phyloP scores from a whole-genome alignment of 805 yeast species.

The Wickerhamomyces hampshirensis region DNA sequence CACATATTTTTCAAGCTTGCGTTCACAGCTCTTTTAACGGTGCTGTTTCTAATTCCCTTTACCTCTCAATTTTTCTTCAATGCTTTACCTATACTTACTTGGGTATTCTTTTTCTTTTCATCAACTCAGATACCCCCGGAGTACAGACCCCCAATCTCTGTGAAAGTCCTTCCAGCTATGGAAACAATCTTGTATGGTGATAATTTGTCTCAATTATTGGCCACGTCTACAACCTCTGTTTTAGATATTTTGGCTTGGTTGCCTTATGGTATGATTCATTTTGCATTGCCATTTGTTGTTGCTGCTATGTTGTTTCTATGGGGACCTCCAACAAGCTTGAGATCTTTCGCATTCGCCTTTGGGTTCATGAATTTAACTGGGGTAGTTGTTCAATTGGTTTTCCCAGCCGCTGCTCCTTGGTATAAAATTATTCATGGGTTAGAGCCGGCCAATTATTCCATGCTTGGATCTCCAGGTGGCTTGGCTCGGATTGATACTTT shows the following conservation, averaged over 20 bases:
- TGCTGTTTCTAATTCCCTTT: conserved; percentile 60
- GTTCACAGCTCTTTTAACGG: conserved; percentile 34
- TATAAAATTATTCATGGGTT: conserved; percentile 80
- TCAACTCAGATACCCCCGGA: conserved; percentile 67
- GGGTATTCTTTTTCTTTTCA: conserved; percentile 80
- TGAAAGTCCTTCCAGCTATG: conserved; percentile 82
- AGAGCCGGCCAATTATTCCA: conserved; percentile 83
- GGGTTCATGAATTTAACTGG: conserved; percentile 92
- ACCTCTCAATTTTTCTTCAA: conserved; percentile 80
- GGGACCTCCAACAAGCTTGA: conserved; percentile 85
- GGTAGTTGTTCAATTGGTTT: conserved; percentile 72
- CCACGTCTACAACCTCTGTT: conserved; percentile 58
- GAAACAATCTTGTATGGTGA: conserved; percentile 93
- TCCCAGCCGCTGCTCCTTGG: conserved; percentile 99
- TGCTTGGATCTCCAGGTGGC: conserved; percentile 96
- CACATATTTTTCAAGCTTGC: conserved; percentile 34
- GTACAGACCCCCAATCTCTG: conserved; percentile 85
- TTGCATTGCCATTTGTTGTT: conserved; percentile 83
- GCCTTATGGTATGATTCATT: conserved; percentile 91
- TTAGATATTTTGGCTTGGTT: conserved; percentile 90
- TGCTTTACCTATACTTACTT: conserved; percentile 78
- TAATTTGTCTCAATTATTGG: conserved; percentile 76
- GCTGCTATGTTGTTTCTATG: conserved; percentile 75
- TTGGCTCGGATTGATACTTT: conserved; percentile 79
- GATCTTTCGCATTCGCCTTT: conserved; percentile 86